A percentile compares a stretch with the other conserved stretches of the same genome.
These are phyloP conservation scores for Neofusicoccum kwambonambiense DNA, from an alignment of 2,329 filamentous ascomycete species.

Conservation along the genomic window DNA sequence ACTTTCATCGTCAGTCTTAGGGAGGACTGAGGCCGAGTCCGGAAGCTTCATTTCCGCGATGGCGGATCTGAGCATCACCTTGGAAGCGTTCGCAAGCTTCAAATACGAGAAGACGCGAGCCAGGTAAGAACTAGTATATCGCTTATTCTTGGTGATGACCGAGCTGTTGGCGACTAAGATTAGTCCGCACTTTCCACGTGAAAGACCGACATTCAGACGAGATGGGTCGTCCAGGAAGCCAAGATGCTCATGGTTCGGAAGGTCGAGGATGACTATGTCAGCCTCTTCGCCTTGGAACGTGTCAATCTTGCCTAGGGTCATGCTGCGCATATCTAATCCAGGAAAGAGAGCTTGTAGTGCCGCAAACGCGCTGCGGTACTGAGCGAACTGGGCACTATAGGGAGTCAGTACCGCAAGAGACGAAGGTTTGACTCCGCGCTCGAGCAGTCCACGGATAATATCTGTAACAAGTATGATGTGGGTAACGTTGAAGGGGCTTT, in stretches of 20 bases:
- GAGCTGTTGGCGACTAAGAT: background rate
- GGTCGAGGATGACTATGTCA: background rate
- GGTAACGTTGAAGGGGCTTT: background rate
- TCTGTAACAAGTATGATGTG: background rate
- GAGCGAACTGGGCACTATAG: background rate
- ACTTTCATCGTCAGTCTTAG: too few species aligned
- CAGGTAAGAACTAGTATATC: too few species aligned
- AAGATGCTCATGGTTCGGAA: background rate
- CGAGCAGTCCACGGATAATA: background rate
- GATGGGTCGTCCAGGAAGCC: background rate
- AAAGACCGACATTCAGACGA: background rate
- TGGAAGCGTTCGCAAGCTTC: too few species aligned
- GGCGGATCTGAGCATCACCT: too few species aligned
- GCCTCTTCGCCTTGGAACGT: background rate
- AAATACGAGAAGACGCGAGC: too few species aligned
- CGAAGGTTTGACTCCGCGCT: background rate
- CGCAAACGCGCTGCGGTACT: background rate
- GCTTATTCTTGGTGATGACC: too few species aligned
- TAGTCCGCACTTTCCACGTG: background rate
- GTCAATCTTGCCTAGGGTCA: background rate
- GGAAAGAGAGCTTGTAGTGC: background rate
- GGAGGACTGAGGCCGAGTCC: too few species aligned
- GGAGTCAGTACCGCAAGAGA: background rate
- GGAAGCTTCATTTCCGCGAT: too few species aligned
- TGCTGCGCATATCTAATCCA: background rate